phyloP scores from a whole-genome alignment of 2,329 filamentous ascomycete genomes.

The Fusarium acutatum region DNA sequence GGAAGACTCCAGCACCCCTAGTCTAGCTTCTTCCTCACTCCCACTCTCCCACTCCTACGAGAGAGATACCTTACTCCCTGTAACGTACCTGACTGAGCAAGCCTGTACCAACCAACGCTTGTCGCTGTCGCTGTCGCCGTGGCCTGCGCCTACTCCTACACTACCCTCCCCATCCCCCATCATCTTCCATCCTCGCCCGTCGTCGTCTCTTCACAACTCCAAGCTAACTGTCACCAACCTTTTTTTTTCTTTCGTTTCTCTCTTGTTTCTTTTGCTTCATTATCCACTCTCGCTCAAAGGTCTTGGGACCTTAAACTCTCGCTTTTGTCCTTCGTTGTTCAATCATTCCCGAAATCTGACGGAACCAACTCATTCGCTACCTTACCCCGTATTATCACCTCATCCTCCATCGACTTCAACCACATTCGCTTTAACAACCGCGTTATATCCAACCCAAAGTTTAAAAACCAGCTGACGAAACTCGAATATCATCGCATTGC shows the following conservation, averaged over 20 bases:
- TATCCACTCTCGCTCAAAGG: conserved; percentile 30
- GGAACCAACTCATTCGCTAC: conserved; percentile 18
- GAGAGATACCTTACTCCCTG: not conserved
- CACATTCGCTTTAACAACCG: conserved; percentile 32
- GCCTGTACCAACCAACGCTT: not conserved
- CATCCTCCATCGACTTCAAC: conserved; percentile 24
- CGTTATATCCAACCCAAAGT: not conserved
- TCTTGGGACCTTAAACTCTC: conserved; percentile 30
- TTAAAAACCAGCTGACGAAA: not conserved
- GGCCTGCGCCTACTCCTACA: conserved; percentile 26
- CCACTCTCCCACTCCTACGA: not conserved
- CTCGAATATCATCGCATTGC: not conserved
- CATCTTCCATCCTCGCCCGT: conserved; percentile 12
- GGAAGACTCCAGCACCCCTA: conserved; percentile 24
- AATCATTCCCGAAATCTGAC: conserved; percentile 10
- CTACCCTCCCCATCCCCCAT: conserved; percentile 33
- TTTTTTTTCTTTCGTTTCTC: conserved; percentile 20
- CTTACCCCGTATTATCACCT: conserved; percentile 17
- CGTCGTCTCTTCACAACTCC: conserved; percentile 29
- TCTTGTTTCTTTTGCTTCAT: conserved; percentile 26
- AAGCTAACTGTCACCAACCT: conserved; percentile 17
- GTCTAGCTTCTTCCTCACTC: conserved; percentile 17
- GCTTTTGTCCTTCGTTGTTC: conserved; percentile 34
- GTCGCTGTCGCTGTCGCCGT: conserved; percentile 1
- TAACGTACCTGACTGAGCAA: not conserved